Evolutionary conservation across 2,329 filamentous ascomycete genomes (phyloP).

Genomic region (Penicillium capsulatum): DNA sequence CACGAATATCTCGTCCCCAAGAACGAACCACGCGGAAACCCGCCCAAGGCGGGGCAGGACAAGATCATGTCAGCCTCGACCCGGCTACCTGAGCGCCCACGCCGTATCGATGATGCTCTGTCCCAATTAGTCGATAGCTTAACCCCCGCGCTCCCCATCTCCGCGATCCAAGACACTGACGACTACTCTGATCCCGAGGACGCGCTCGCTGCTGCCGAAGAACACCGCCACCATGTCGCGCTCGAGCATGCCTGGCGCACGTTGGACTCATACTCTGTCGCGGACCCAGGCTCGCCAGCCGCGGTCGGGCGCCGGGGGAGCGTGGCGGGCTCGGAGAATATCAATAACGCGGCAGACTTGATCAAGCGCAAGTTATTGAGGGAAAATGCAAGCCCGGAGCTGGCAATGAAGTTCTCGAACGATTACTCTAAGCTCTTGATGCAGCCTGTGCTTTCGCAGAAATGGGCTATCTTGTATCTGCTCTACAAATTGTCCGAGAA

Average conservation of each 20-base stretch:
- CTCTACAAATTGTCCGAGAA: conserved; percentile 71
- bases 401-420: conserved; percentile 81
- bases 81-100: conserved; percentile 34
- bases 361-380: conserved; percentile 85
- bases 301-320: conserved; percentile 28
- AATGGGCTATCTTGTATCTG: conserved; percentile 94
- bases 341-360: conserved; percentile 87
- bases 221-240: conserved; percentile 32
- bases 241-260: conserved; percentile 40
- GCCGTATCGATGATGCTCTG: conserved; percentile 43
- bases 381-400: conserved; percentile 66
- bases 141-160: conserved; percentile 34
- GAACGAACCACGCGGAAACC: conserved; percentile 1
- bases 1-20: conserved; percentile 1
- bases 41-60: conserved; percentile 9
- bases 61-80: conserved; percentile 28
- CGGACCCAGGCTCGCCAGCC: conserved; percentile 25
- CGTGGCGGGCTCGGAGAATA: conserved; percentile 43
- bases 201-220: conserved; percentile 35
- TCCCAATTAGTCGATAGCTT: conserved; percentile 43
- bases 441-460: conserved; percentile 88
- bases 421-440: conserved; percentile 83
- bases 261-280: conserved; percentile 30
- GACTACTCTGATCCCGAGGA: conserved; percentile 34
- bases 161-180: conserved; percentile 25